Percentiles rank a stretch among this genome's conserved stretches.
These are phyloP conservation scores for Ceratobasidium sp. DNA, from an alignment of 1,284 basidiomycete species.

Conservation along the genomic window DNA sequence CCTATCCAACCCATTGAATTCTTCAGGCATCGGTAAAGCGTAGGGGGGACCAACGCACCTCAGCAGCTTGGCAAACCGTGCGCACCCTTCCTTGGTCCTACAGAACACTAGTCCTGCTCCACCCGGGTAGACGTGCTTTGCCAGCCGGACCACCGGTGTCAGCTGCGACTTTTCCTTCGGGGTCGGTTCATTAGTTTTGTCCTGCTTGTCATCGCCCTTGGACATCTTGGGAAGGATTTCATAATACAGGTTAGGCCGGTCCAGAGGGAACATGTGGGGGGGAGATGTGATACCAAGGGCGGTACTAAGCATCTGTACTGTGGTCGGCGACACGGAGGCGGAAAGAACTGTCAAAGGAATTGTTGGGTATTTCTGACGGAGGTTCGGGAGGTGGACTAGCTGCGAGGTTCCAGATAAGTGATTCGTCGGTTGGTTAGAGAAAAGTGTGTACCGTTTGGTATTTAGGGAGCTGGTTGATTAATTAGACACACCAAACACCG, in stretches of 20 bases:
- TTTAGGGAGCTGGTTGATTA: slow-evolving; percentile 8
- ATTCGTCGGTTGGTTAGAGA: not conserved
- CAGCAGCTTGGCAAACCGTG: slow-evolving; percentile 12
- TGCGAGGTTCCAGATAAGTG: not conserved
- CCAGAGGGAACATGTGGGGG: slow-evolving; percentile 13
- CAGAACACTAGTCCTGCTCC: slow-evolving; percentile 25
- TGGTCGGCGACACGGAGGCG: slow-evolving; percentile 23
- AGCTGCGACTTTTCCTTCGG: slow-evolving; percentile 13
- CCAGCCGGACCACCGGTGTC: slow-evolving; percentile 1
- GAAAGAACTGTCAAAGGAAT: slow-evolving; percentile 22
- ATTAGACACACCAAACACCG: not conserved
- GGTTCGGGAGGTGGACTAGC: slow-evolving; percentile 1
- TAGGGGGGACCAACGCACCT: not conserved
- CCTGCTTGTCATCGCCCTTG: slow-evolving; percentile 1
- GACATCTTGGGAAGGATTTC: slow-evolving; percentile 3
- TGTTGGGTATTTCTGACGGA: slow-evolving; percentile 16
- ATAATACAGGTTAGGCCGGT: slow-evolving; percentile 31
- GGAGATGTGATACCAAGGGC: not conserved
- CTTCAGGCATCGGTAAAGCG: not conserved
- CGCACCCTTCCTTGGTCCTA: slow-evolving; percentile 4
- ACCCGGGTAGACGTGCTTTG: not conserved
- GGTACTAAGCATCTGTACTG: not conserved
- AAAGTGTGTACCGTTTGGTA: not conserved
- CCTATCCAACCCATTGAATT: not conserved
- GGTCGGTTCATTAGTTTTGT: not conserved